These are phyloP conservation scores for Nigrospora sphaerica DNA, from an alignment of 2,329 filamentous ascomycete genomes.

Conservation along the genomic window DNA sequence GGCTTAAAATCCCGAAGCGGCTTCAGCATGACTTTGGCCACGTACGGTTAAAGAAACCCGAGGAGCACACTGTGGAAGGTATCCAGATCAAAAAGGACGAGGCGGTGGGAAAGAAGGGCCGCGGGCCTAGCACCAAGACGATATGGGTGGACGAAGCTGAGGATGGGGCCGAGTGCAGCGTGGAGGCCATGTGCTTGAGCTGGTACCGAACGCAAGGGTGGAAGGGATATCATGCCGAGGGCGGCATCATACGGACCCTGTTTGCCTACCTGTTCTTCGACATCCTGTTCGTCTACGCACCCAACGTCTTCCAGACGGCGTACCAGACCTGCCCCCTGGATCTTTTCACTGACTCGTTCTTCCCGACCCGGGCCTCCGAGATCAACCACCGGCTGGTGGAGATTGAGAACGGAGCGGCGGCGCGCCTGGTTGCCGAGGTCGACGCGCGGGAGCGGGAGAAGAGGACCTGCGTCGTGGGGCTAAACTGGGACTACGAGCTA, in stretches of 20 bases:
- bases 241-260: constrained; percentile 84
- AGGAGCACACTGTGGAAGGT: constrained; percentile 69
- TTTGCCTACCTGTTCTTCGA: constrained; percentile 91
- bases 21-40: constrained; percentile 91
- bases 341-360: constrained; percentile 89
- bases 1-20: constrained; percentile 73
- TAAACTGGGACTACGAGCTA: constrained; percentile 83
- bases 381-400: constrained; percentile 82
- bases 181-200: constrained; percentile 90
- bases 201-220: constrained; percentile 78
- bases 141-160: constrained; percentile 79
- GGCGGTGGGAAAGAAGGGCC: constrained; percentile 27
- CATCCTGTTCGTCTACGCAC: constrained; percentile 84
- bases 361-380: constrained; percentile 74
- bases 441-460: constrained; percentile 62
- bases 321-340: constrained; percentile 94
- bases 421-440: constrained; percentile 57
- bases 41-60: constrained; percentile 67
- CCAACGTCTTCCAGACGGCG: constrained; percentile 93
- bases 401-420: constrained; percentile 76
- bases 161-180: constrained; percentile 66
- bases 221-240: constrained; percentile 93
- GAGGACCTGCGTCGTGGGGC: constrained; percentile 79
- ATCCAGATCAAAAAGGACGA: constrained; percentile 65
- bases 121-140: constrained; percentile 59